These are phyloP conservation scores for Paracoccidioides lutzii DNA, from an alignment of 2,329 filamentous ascomycete species.

Conservation along the genomic window DNA sequence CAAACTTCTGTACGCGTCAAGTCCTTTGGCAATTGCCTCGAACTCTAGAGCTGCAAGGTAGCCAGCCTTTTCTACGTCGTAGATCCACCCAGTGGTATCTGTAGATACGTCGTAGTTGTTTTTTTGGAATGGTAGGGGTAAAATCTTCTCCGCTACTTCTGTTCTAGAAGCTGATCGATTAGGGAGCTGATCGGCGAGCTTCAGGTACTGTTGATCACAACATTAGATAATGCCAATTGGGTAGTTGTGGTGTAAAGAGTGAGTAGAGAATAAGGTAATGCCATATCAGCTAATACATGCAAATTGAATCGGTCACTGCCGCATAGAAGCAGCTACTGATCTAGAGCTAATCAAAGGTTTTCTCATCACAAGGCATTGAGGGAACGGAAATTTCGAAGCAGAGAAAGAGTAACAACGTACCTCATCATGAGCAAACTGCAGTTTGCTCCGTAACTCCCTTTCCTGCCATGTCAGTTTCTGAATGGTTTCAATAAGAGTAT, in stretches of 20 bases:
- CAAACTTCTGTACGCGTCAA: conserved; percentile 29
- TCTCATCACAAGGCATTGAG: conserved; percentile 35
- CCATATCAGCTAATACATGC: conserved; percentile 43
- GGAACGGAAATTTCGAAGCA: not conserved
- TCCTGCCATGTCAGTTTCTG: conserved; percentile 29
- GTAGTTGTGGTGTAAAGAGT: not conserved
- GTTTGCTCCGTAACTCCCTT: conserved; percentile 24
- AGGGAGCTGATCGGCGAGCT: conserved; percentile 20
- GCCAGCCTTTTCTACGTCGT: conserved; percentile 8
- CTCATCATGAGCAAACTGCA: conserved; percentile 29
- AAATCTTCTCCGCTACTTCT: conserved; percentile 3
- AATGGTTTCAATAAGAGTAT: conserved; percentile 30
- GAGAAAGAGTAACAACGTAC: conserved; percentile 17
- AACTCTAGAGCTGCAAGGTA: conserved; percentile 11
- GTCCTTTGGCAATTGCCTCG: conserved; percentile 26
- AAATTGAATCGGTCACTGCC: conserved; percentile 47
- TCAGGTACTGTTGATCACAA: conserved; percentile 20
- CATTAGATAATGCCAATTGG: conserved; percentile 18
- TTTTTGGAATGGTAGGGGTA: not conserved
- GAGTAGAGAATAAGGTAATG: conserved; percentile 11
- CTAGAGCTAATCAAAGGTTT: conserved; percentile 59
- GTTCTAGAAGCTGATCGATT: conserved; percentile 13
- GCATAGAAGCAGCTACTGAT: conserved; percentile 54
- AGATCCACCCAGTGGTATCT: conserved; percentile 9
- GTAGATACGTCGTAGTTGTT: not conserved